Base-by-base conservation (phyloP, 768 basidiomycete genomes). In the Auriscalpium orientale region DNA sequence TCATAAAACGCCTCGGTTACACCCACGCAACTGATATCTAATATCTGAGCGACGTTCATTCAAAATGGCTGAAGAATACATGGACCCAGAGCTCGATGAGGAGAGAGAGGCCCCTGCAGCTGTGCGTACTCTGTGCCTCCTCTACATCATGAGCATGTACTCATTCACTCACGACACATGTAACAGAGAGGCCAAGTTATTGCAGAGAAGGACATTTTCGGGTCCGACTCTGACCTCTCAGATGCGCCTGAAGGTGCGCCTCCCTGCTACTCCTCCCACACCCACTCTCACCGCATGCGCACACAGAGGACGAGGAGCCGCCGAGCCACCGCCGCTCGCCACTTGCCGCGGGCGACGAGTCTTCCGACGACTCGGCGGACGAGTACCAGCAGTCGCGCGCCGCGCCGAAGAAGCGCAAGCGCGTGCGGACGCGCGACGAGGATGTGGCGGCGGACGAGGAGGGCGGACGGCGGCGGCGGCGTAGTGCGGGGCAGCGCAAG, bases 211-310 rank as follows among this genome's bases (percentile, higher is more conserved):
- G 84, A 86, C 64, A 85, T 91, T 56, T 93, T 92, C 65, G 90
- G 88, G 58, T 87, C 87, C 16, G 88, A 88, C 64, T 91, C 90
- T 3, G 92, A 95, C 59, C 80, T 91, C 9, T 91, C 89, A 0
- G 82, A 83, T 9, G 84, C 84, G 56, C 87, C 87, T 59, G 85
- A 89, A 38, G 82, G 80, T 54, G 66, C 58, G 40, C 44, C 40
- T 40, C 54, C 45, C 48, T 44, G 9, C 59, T 1, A 43, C 18
- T 9, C 28, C 20, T 43, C 47, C 15, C 33, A 37, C 21, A n/a
- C 21, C 6, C 45, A 37, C 7, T 10, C 53, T 64, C 56, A 50
- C 62, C 37, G 28, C 44, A 16, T 16, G 13, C 28, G 20, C 35
- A 38, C 48, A 51, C 13, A 49, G 4, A 64, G 80, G 76, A 71